Base-by-base conservation (phyloP, 805 yeast species). In the Schwanniomyces yamadae region DNA sequence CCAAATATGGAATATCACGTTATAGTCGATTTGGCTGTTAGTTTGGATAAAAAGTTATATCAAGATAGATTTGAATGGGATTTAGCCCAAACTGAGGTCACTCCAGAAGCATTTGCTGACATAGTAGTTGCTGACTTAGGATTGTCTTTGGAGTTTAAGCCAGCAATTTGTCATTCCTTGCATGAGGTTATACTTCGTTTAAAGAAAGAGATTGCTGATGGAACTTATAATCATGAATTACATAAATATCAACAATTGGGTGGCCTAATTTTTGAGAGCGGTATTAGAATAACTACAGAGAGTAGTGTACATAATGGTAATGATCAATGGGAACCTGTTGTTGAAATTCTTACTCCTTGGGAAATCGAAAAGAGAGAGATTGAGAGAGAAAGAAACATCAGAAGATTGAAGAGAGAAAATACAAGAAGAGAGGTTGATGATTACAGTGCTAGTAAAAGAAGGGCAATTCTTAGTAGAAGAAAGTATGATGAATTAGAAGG, bases 31-130 rank as follows among this genome's bases (percentile, higher is more conserved):
- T 61, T 93, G 24, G 80, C 91, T 11, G 85, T 93, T 32, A 87
- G 84, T 53, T 65, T 93, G 42, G 88, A 89, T 45, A 85, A 85
- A 54, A 82, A 81, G 48, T 72, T 90, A 27, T 89, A 81, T 51
- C 95, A 89, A 48, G 99, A 93, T 60, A 84, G 84, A 56, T 83
- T 93, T 45, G 98, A 93, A 61, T 91, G 98, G 98, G 95, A 93
- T 53, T 67, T 93, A 54, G 23, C 52, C 22, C 71, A 66, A 40
- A 57, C 59, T 8, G 65, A 66, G 5, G 54, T 84, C 15, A 76
- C 88, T 1, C 97, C 99, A 0, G 96, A 89, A 55, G 64, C 64
- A 35, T 93, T 93, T 66, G 95, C 98, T 0, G 75, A 71, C 40
- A 73, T 75, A 6, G 88, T 91, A 3, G 96, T 87, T 4, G 72